Evolutionary conservation across 176 grass and related monocot species (phyloP).

Genomic region (Olyra latifolia): DNA sequence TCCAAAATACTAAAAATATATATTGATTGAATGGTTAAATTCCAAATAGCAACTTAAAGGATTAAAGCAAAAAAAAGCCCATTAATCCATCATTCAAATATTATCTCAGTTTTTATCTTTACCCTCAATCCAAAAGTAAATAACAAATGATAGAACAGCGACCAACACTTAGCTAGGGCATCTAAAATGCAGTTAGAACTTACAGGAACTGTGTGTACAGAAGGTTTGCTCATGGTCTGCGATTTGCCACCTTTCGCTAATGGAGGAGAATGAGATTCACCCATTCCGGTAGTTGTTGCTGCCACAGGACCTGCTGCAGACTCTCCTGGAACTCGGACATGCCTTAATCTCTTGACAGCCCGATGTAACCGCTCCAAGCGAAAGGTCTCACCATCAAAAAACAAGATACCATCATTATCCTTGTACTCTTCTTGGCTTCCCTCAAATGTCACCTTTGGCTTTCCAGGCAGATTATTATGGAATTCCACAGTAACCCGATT

Average conservation of each 20-base stretch:
- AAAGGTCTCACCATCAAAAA: slow-evolving; percentile 90
- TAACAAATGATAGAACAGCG: slow-evolving; percentile 24
- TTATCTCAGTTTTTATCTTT: neutral
- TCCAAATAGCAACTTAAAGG: neutral
- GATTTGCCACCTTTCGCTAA: slow-evolving; percentile 57
- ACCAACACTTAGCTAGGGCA: slow-evolving; percentile 22
- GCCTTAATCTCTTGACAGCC: slow-evolving; percentile 88
- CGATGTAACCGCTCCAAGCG: slow-evolving; percentile 80
- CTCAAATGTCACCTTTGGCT: slow-evolving; percentile 84
- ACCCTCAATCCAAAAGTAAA: slow-evolving; percentile 12
- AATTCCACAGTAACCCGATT: slow-evolving; percentile 96
- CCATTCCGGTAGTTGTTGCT: slow-evolving; percentile 46
- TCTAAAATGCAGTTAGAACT: slow-evolving; percentile 40
- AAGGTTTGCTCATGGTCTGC: slow-evolving; percentile 49
- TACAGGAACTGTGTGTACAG: slow-evolving; percentile 61
- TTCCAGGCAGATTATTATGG: slow-evolving; percentile 91
- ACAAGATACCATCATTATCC: slow-evolving; percentile 89
- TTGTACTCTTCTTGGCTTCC: slow-evolving; percentile 95
- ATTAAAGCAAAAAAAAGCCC: neutral
- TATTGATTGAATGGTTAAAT: neutral
- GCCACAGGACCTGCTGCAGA: slow-evolving; percentile 50
- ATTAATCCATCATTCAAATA: neutral
- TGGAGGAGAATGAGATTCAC: slow-evolving; percentile 76
- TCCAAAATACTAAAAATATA: neutral
- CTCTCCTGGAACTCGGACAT: slow-evolving; percentile 79